Conservation (phyloP, 192 early-diverging fungal species). For the Phlyctochytrium bullatum region DNA sequence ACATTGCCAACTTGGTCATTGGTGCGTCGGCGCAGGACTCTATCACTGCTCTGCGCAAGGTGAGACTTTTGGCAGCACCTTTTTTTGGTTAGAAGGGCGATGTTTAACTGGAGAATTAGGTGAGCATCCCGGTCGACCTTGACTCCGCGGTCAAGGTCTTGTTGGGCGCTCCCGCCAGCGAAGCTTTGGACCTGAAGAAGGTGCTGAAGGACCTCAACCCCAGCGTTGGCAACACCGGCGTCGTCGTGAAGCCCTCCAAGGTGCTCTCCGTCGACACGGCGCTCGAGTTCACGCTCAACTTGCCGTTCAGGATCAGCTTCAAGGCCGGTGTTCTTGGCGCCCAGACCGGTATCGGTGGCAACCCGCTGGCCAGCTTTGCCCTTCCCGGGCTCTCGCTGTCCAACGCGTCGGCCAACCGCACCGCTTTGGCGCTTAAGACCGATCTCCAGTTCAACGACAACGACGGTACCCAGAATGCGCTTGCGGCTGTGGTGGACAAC, state of each 20-base stretch:
- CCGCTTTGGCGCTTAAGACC: conserved; percentile 23
- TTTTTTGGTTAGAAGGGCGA: neutral
- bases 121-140: neutral
- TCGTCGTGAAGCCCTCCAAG: conserved; percentile 31
- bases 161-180: neutral
- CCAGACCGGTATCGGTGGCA: conserved; percentile 14
- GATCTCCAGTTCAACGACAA: conserved; percentile 26
- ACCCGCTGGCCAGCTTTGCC: conserved; percentile 24
- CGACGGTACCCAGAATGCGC: conserved; percentile 23
- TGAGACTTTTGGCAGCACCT: conserved; percentile 11
- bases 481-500: conserved; percentile 29
- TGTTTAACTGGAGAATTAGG: neutral
- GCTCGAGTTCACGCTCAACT: conserved; percentile 27
- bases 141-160: neutral
- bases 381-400: conserved; percentile 1
- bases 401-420: conserved; percentile 2
- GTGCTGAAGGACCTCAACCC: neutral
- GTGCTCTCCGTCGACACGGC: conserved; percentile 19
- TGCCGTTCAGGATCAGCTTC: conserved; percentile 12
- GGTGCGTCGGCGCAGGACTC: conserved; percentile 14
- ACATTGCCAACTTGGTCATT: conserved; percentile 10
- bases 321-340: conserved; percentile 27
- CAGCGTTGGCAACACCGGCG: conserved; percentile 11
- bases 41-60: conserved; percentile 28
- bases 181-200: neutral